phyloP scores from a whole-genome alignment of 2,329 filamentous ascomycete species.

The Neobulgaria alba region DNA sequence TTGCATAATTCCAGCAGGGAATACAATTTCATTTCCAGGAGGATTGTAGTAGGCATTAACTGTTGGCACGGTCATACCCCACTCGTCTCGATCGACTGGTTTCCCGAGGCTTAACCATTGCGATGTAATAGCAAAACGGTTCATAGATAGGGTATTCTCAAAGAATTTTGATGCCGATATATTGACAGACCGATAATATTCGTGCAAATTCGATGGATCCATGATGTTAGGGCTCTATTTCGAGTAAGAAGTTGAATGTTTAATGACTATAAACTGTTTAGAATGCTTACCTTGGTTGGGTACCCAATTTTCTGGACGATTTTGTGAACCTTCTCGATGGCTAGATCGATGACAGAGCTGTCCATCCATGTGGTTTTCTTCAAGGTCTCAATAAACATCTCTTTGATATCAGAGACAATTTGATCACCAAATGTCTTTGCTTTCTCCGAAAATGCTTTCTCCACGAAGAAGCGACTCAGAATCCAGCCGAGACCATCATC shows the following conservation, averaged over 20 bases:
- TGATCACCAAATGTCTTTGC: constrained; percentile 59
- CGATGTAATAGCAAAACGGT: constrained; percentile 37
- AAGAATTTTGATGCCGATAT: constrained; percentile 47
- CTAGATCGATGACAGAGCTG: constrained; percentile 47
- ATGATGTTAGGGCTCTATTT: constrained; percentile 47
- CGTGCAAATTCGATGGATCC: constrained; percentile 44
- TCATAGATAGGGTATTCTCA: constrained; percentile 44
- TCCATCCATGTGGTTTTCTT: constrained; percentile 56
- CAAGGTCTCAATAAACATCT: constrained; percentile 54
- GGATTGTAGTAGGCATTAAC: constrained; percentile 62
- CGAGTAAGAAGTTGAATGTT: constrained; percentile 11
- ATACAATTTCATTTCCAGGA: constrained; percentile 56
- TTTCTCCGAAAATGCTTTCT: constrained; percentile 57
- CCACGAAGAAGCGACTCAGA: constrained; percentile 61
- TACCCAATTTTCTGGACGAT: constrained; percentile 63
- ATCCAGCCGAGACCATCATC: constrained; percentile 57
- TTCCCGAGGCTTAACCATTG: constrained; percentile 51
- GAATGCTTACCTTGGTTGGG: constrained; percentile 39
- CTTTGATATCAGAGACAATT: constrained; percentile 63
- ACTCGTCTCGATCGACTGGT: constrained; percentile 51
- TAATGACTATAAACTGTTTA: not conserved
- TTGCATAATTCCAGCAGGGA: constrained; percentile 63
- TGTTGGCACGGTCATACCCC: constrained; percentile 51
- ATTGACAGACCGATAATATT: constrained; percentile 47
- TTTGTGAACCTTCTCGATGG: constrained; percentile 56